These are phyloP conservation scores for Meripilus lineatus DNA, from an alignment of 1,284 basidiomycete species.

Conservation along the genomic window DNA sequence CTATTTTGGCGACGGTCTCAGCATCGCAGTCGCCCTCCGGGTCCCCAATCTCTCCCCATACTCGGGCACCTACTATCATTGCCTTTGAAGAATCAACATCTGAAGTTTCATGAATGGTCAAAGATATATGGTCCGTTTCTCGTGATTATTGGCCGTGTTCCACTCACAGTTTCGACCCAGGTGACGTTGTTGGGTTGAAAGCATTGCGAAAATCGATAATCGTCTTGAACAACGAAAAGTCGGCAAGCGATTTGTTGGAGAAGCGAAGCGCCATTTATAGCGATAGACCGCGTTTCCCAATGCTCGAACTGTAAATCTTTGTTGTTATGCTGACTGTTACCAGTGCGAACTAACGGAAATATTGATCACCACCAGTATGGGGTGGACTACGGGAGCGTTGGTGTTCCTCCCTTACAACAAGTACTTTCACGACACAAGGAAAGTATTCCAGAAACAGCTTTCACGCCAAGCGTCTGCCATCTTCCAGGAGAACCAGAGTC, in stretches of 20 bases:
- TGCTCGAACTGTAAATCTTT: constrained; percentile 5
- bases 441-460: not conserved
- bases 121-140: constrained; percentile 11
- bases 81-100: constrained; percentile 3
- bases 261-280: constrained; percentile 14
- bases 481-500: not conserved
- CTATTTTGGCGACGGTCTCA: too few species aligned
- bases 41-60: constrained; percentile 7
- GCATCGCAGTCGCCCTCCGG: too few species aligned
- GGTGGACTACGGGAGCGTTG: not conserved
- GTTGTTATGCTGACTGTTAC: not conserved
- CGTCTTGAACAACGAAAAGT: constrained; percentile 7
- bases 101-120: constrained; percentile 4
- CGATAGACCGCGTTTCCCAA: constrained; percentile 6
- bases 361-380: constrained; percentile 1
- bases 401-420: not conserved
- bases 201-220: constrained; percentile 10
- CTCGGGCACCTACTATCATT: constrained; percentile 9
- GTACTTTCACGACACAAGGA: not conserved
- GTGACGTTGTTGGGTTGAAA: constrained; percentile 13
- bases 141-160: not conserved
- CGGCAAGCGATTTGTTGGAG: constrained; percentile 13
- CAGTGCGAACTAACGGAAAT: not conserved
- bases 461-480: not conserved
- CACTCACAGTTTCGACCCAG: constrained; percentile 3